phyloP scores from a whole-genome alignment of 306 rosid genomes.

The Potentilla sterilis region DNA sequence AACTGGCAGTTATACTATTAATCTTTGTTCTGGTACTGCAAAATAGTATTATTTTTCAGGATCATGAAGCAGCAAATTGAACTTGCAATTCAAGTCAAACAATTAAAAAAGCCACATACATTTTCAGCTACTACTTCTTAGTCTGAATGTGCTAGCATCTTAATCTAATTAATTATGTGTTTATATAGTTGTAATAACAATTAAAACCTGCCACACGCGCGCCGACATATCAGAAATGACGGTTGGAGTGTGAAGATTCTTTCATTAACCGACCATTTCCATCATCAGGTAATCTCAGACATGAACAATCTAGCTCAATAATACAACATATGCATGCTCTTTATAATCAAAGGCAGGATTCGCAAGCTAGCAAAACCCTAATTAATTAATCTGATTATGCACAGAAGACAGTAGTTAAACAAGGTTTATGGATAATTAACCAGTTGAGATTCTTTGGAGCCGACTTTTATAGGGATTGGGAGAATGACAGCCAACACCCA shows the following conservation, averaged over 20 bases:
- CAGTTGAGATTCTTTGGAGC: constrained; percentile 58
- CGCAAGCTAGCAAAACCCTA: not conserved
- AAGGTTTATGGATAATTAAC: constrained; percentile 23
- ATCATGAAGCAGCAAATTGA: constrained; percentile 4
- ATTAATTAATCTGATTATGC: constrained; percentile 22
- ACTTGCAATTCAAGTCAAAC: constrained; percentile 56
- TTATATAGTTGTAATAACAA: not conserved
- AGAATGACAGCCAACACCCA: constrained; percentile 65
- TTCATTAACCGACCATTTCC: constrained; percentile 43
- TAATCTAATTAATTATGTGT: not conserved
- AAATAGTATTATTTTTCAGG: constrained; percentile 6
- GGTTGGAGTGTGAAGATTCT: constrained; percentile 38
- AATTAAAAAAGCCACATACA: constrained; percentile 36
- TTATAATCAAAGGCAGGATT: not conserved
- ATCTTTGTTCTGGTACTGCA: constrained; percentile 6
- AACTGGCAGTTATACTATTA: not conserved
- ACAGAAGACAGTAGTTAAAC: constrained; percentile 40
- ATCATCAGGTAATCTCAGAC: constrained; percentile 37
- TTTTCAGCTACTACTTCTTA: constrained; percentile 8
- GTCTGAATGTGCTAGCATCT: constrained; percentile 29
- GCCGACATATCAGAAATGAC: constrained; percentile 63
- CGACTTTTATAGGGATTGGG: constrained; percentile 56
- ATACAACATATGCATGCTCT: not conserved
- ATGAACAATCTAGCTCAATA: constrained; percentile 32
- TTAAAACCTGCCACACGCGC: constrained; percentile 28